These are phyloP conservation scores for Multifurca ochricompacta DNA, from an alignment of 768 basidiomycete species.

Conservation along the genomic window DNA sequence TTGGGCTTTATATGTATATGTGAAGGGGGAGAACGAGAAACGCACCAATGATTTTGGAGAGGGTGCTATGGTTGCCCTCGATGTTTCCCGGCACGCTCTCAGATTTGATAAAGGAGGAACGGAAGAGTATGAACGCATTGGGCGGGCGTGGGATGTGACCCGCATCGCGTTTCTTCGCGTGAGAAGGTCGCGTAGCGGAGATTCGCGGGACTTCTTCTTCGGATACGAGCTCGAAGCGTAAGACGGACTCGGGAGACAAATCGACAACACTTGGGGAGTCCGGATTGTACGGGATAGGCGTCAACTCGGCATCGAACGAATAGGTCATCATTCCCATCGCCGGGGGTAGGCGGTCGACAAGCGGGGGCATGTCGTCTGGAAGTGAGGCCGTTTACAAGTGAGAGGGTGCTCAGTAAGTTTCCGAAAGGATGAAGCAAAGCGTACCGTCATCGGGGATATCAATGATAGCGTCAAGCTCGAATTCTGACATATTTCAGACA, in stretches of 20 bases:
- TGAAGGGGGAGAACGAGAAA: not conserved
- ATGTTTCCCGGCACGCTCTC: slow-evolving; percentile 69
- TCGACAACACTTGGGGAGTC: not conserved
- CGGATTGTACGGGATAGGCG: slow-evolving; percentile 40
- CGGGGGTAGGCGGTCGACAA: slow-evolving; percentile 44
- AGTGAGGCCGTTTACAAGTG: not conserved
- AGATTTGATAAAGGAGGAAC: slow-evolving; percentile 67
- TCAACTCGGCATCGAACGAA: slow-evolving; percentile 58
- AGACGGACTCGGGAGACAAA: slow-evolving; percentile 28
- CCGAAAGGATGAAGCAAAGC: not conserved
- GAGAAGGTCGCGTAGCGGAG: slow-evolving; percentile 33
- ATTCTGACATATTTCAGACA: slow-evolving; percentile 8
- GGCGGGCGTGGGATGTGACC: slow-evolving; percentile 77
- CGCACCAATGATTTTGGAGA: slow-evolving; percentile 77
- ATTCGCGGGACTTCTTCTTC: slow-evolving; percentile 19
- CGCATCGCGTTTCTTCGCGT: slow-evolving; percentile 58
- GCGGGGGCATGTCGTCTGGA: slow-evolving; percentile 32
- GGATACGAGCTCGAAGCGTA: slow-evolving; percentile 27
- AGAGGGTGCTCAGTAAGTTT: not conserved
- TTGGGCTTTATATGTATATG: too few relatives aligned
- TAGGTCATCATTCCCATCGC: slow-evolving; percentile 43
- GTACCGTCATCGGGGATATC: slow-evolving; percentile 17
- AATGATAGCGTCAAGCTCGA: not conserved
- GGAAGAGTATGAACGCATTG: slow-evolving; percentile 81
- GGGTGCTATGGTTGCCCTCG: slow-evolving; percentile 70